Evolutionary conservation across 1,284 basidiomycete genomes (phyloP), one percentile per base, ranked within the genome.

Genomic region (Austropuccinia psidii): DNA sequence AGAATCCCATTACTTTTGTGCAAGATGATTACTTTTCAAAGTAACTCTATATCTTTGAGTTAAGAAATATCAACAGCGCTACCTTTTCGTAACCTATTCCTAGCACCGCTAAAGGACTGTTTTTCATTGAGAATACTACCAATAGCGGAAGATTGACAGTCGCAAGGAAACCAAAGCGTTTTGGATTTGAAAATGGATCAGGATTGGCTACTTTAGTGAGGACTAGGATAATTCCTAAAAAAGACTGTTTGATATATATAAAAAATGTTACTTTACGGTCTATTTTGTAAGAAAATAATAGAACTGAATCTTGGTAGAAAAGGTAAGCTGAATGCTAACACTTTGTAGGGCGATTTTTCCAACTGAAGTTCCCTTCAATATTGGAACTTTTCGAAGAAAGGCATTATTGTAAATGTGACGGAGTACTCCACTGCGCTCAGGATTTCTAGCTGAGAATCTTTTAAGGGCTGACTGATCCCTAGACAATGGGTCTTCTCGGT

Each of bases 41-140:
- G 5, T 57, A 57, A 27, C 31, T 24, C 24, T 19, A 13, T 21
- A 27, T 21, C 54, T 19, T 13, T 11, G 6, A 43, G 29, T 21
- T 21, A 13, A 17, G 1, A n/a, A 35, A 31, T n/a, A 6, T 33
- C 19, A 39, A 54, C 35, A n/a, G n/a, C n/a, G n/a, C 33, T 43
- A 73, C 70, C 61, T 73, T 73, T 62, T 73, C 70, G 52, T 73
- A 73, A 43, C 70, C 60, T 57, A 54, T 73, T 9, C 70, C 70
- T 19, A 64, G 37, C n/a, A 73, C 29, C 31, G 50, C 24, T 45
- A 73, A 39, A 13, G 70, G 70, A 39, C 29, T 47, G 45, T 73
- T 73, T 65, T 73, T 73, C 70, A 65, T 73, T 15, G 70, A 73
- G 47, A 73, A 62, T 13, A 73, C 43, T 0, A 73, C 69, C 58